Evolutionary conservation across 2,329 filamentous ascomycete genomes (phyloP), one percentile per base, ranked within the genome.

Genomic region (Colletotrichum costaricense): DNA sequence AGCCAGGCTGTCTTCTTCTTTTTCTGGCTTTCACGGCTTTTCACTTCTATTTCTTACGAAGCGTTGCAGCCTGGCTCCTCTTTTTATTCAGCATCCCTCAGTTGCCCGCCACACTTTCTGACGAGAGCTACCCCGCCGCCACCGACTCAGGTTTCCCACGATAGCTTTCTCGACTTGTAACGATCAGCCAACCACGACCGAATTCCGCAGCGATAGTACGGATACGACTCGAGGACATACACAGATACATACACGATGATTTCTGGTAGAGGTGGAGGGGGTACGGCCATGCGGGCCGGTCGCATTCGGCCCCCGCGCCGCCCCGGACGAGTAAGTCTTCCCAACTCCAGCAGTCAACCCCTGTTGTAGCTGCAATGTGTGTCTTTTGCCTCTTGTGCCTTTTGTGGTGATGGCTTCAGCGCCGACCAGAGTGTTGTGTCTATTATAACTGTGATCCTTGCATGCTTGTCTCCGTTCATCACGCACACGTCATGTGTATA

Each of bases 211-310:
- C 30, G 24, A 30, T 26, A 33, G 5, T 24, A 6, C 12, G 16
- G 11, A 19, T 24, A 19, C 49, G 16, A 42, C 54, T n/a, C 11
- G 28, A 8, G 12, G 5, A 38, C 2, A 57, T 16, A 30, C 33
- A 55, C 26, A 16, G 24, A 33, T 28, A 46, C 9, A n/a, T 16
- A 30, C 59, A 76, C 75, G 30, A 88, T 88, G 86, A 87, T 88
- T 76, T 86, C 86, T 7, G 86, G 86, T 74, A 83, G 86, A 77
- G 86, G 86, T 69, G 83, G 84, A 79, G 81, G 74, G 58, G 73
- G 73, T 9, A 54, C 81, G 67, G 83, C 83, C 69, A 78, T 80
- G 68, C 80, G 82, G 63, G 77, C 78, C 66, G 82, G 83, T 70
- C 82, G 84, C 77, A 85, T 85, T 76, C 83, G 84, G 68, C 83